Evolutionary conservation across 2,329 filamentous ascomycete genomes (phyloP).

Genomic region (Monosporascus cannonballus): DNA sequence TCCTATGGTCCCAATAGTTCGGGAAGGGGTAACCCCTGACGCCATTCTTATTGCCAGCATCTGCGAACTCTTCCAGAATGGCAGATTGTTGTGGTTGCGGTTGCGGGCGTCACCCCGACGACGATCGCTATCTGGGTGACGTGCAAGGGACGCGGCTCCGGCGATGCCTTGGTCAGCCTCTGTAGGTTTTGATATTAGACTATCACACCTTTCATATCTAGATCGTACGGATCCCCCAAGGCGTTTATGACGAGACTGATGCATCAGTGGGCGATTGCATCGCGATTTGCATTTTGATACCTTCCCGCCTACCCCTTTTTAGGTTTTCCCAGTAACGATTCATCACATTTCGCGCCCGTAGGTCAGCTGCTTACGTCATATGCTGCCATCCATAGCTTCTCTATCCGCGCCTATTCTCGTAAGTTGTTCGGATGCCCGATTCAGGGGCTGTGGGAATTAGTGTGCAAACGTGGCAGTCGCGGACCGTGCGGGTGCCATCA

Average conservation of each 20-base stretch:
- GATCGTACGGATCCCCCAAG: no score
- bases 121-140: no score
- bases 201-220: no score
- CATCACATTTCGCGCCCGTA: not conserved
- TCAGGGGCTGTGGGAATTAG: not conserved
- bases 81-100: not conserved
- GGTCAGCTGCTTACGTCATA: not conserved
- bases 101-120: no score
- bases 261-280: no score
- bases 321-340: not conserved
- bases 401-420: not conserved
- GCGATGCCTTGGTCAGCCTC: no score
- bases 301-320: no score
- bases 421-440: not conserved
- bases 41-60: not conserved
- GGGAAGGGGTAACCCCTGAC: not conserved
- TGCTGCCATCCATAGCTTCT: not conserved
- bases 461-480: not conserved
- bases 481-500: not conserved
- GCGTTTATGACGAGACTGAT: no score
- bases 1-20: not conserved
- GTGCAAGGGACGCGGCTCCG: no score
- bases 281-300: no score
- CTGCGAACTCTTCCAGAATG: not conserved
- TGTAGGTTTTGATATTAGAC: no score